A percentile compares a stretch with the other conserved stretches of the same genome.
phyloP scores from a whole-genome alignment of 2,329 filamentous ascomycete species.

The Paecilomyces niveus region DNA sequence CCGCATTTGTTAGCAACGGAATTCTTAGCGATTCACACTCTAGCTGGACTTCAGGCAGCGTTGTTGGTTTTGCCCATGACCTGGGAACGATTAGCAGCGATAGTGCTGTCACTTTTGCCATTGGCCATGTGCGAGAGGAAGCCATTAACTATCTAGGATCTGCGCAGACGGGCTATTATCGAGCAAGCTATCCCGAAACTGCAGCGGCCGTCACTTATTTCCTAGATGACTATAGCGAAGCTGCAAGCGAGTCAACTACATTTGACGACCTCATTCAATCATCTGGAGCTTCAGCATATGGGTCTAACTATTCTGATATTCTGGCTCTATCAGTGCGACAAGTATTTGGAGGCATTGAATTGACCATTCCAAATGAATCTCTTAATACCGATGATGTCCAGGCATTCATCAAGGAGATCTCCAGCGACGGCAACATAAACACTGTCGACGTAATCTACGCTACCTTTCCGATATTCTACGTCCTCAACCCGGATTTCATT shows the following conservation, averaged over 20 bases:
- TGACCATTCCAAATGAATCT: slow-evolving; percentile 30
- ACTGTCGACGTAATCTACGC: slow-evolving; percentile 36
- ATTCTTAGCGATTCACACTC: slow-evolving; percentile 15
- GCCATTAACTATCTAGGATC: slow-evolving; percentile 36
- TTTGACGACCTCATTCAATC: slow-evolving; percentile 14
- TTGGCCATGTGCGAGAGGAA: slow-evolving; percentile 34
- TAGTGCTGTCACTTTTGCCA: slow-evolving; percentile 31
- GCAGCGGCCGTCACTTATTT: slow-evolving; percentile 31
- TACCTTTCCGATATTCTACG: slow-evolving; percentile 33
- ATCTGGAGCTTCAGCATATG: slow-evolving; percentile 15
- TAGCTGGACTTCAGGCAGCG: slow-evolving; percentile 19
- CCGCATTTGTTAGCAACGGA: slow-evolving; percentile 26
- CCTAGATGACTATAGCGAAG: slow-evolving; percentile 33
- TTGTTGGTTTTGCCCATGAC: slow-evolving; percentile 34
- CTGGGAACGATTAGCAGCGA: slow-evolving; percentile 23
- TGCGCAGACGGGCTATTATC: slow-evolving; percentile 35
- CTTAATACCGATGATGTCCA: slow-evolving; percentile 19
- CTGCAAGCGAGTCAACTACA: slow-evolving; percentile 32
- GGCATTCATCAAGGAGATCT: slow-evolving; percentile 35
- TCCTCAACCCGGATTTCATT: slow-evolving; percentile 31
- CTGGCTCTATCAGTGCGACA: slow-evolving; percentile 35
- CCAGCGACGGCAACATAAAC: slow-evolving; percentile 34
- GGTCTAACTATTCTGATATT: slow-evolving; percentile 36
- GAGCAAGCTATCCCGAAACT: slow-evolving; percentile 25
- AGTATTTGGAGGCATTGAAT: slow-evolving; percentile 35